A percentile compares a stretch with the other conserved stretches of the same genome.
Evolutionary conservation across 106 monocot genomes (phyloP).

Genomic region (Dendrobium nobile): DNA sequence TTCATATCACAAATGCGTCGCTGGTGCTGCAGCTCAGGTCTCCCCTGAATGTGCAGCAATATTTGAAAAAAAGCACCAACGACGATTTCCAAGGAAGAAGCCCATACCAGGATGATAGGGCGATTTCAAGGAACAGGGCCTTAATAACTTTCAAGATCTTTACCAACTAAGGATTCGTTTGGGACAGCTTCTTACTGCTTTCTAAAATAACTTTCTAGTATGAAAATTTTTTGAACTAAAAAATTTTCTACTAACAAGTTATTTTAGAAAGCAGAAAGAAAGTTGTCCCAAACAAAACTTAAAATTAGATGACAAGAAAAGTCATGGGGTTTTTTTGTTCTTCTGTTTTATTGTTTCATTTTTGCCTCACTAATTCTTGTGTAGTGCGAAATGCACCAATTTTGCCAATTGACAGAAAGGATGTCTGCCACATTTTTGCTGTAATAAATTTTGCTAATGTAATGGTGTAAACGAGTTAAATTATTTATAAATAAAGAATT

Average conservation of each 20-base stretch:
- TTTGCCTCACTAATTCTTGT: background rate
- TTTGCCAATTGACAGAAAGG: constrained; percentile 1
- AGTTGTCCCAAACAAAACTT: too few relatives aligned
- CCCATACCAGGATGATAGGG: too few relatives aligned
- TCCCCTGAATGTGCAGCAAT: constrained; percentile 21
- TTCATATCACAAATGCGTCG: constrained; percentile 67
- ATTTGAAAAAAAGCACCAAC: background rate
- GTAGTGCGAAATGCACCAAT: background rate
- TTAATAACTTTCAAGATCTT: background rate
- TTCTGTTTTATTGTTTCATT: background rate
- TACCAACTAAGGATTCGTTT: background rate
- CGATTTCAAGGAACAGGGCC: background rate
- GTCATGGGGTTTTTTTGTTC: background rate
- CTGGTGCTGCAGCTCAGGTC: constrained; percentile 36
- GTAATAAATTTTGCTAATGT: constrained; percentile 3
- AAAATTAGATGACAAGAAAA: too few relatives aligned
- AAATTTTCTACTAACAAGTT: too few relatives aligned
- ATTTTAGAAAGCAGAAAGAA: too few relatives aligned
- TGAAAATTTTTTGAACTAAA: too few relatives aligned
- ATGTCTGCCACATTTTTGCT: background rate
- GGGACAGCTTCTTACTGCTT: too few relatives aligned
- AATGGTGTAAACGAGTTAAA: background rate
- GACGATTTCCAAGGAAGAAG: background rate
- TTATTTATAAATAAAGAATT: background rate
- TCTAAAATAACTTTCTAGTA: too few relatives aligned